Evolutionary conservation across 768 basidiomycete genomes (phyloP).

Genomic region (Xerocomellus intermedius): DNA sequence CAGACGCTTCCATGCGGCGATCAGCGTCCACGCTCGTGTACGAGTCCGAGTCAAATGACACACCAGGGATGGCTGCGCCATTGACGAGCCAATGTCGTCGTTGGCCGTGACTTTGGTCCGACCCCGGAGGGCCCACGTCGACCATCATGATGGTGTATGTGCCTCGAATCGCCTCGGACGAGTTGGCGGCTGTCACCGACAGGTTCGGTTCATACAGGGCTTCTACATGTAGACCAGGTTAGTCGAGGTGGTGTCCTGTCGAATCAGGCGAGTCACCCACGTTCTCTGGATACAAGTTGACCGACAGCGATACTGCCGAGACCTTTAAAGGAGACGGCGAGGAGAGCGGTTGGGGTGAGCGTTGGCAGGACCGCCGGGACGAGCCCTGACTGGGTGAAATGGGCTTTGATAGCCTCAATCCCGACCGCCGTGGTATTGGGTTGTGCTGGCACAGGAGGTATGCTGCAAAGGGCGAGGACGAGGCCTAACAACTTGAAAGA

Average conservation of each 20-base stretch:
- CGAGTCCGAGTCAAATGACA: conserved; percentile 7
- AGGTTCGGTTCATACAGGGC: conserved; percentile 54
- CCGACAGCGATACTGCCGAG: conserved; percentile 55
- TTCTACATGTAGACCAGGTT: conserved; percentile 40
- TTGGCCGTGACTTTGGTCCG: conserved; percentile 53
- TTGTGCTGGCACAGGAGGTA: conserved; percentile 47
- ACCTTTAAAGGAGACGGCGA: conserved; percentile 50
- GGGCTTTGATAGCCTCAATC: conserved; percentile 62
- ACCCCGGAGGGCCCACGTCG: conserved; percentile 69
- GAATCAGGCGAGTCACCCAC: conserved; percentile 39
- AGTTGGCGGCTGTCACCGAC: conserved; percentile 49
- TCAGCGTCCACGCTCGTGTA: background rate
- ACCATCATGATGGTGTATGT: conserved; percentile 72
- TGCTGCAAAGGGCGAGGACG: conserved; percentile 37
- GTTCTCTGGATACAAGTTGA: conserved; percentile 52
- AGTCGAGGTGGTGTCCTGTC: background rate
- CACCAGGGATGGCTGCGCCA: conserved; percentile 50
- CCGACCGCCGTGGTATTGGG: conserved; percentile 40
- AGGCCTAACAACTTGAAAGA: conserved; percentile 7
- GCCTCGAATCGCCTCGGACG: conserved; percentile 43
- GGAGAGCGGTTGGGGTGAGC: conserved; percentile 62
- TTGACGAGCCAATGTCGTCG: conserved; percentile 85
- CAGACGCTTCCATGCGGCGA: background rate
- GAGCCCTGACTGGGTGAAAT: conserved; percentile 59
- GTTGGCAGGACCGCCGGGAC: conserved; percentile 58